Conservation (phyloP, 2,329 filamentous ascomycete species). For the Scedosporium dehoogii region DNA sequence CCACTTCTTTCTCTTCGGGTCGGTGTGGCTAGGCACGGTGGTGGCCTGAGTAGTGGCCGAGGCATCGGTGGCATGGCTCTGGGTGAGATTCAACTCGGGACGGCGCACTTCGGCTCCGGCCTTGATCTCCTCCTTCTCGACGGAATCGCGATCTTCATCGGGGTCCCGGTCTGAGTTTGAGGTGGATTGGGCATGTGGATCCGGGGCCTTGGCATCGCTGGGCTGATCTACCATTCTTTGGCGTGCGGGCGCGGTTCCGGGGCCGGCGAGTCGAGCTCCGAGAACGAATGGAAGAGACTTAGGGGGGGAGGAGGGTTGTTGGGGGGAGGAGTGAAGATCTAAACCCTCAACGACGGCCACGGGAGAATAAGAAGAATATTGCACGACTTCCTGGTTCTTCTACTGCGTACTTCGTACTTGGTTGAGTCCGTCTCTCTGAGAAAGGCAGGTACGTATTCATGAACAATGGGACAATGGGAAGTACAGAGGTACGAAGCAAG, state of each 20-base stretch:
- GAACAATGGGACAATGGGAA: too few species aligned
- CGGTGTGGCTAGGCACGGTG: constrained; percentile 13
- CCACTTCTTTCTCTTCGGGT: constrained; percentile 45
- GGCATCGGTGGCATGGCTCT: constrained; percentile 43
- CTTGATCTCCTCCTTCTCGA: constrained; percentile 8
- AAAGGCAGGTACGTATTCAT: too few species aligned
- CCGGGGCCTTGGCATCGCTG: not conserved
- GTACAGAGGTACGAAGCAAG: too few species aligned
- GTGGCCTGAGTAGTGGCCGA: constrained; percentile 38
- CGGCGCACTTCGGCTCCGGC: constrained; percentile 6
- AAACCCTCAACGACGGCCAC: not conserved
- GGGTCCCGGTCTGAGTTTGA: constrained; percentile 8
- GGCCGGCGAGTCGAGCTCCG: not conserved
- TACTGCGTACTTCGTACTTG: too few species aligned
- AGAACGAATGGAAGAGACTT: not conserved
- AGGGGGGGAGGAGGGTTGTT: not conserved
- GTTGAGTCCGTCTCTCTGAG: too few species aligned
- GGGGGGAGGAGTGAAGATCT: not conserved
- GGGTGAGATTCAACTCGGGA: constrained; percentile 26
- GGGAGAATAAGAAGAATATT: too few species aligned
- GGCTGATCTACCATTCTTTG: constrained; percentile 3
- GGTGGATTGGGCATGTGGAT: constrained; percentile 6
- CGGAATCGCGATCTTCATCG: not conserved
- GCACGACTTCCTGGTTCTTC: too few species aligned
- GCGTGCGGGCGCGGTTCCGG: not conserved